These are phyloP conservation scores for Cryptosporidium ryanae DNA, from an alignment of 169 alveolate genomes.

Conservation along the genomic window DNA sequence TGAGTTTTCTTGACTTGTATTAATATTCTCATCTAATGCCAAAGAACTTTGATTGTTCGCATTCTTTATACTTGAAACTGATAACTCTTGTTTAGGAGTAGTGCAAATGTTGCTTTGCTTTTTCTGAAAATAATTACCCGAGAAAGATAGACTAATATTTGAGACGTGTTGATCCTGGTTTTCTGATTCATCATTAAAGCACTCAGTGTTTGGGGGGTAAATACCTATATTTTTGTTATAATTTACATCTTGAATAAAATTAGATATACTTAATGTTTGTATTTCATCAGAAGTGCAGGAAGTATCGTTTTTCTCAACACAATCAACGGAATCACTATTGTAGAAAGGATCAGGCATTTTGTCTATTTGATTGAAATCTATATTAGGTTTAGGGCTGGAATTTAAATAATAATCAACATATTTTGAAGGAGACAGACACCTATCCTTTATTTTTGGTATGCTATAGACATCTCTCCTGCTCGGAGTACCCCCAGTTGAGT, in stretches of 20 bases:
- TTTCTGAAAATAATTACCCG: too few relatives aligned
- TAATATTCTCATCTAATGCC: too few relatives aligned
- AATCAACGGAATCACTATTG: neutral
- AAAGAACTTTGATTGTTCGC: too few relatives aligned
- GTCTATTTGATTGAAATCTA: slow-evolving; percentile 50
- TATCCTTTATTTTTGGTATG: slow-evolving; percentile 19
- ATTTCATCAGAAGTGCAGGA: neutral
- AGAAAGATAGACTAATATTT: too few relatives aligned
- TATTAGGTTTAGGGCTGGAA: slow-evolving; percentile 26
- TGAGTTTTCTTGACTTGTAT: too few relatives aligned
- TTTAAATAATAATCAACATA: slow-evolving; percentile 41
- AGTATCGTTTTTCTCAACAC: neutral
- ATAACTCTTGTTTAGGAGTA: too few relatives aligned
- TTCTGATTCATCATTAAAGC: too few relatives aligned
- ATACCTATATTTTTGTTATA: neutral
- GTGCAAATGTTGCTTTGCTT: too few relatives aligned
- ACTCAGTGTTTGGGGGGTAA: too few relatives aligned
- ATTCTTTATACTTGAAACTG: too few relatives aligned
- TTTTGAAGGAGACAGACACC: slow-evolving; percentile 61
- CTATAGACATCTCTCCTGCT: slow-evolving; percentile 22
- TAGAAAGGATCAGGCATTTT: slow-evolving; percentile 53
- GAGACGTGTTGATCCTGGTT: too few relatives aligned
- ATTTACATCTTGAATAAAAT: neutral
- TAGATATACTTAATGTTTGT: neutral
- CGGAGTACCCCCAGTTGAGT: slow-evolving; percentile 22